Base-by-base conservation (phyloP, 2,329 filamentous ascomycete genomes). In the Neonectria hederae region DNA sequence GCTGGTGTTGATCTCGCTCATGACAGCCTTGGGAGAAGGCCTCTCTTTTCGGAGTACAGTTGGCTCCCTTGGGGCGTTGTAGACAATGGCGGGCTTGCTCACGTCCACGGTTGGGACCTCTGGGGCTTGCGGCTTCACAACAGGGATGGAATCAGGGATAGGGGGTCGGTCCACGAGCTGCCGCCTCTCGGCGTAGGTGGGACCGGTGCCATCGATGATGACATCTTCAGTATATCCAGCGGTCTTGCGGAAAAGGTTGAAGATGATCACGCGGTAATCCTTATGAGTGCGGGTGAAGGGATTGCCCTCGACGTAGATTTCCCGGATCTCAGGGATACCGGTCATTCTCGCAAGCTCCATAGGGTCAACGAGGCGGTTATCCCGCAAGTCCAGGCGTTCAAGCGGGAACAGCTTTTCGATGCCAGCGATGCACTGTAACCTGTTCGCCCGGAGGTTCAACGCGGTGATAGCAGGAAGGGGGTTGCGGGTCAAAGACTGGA, bases 381-480 rank as follows among this genome's bases (percentile, higher is more conserved):
- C 96, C 69, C 96, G 87, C 30, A 99, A 83, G 78, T 99, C 95
- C 32, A 99, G 83, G 63, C 95, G 88, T 80, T 99, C 95, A 55
- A 99, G 80, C 0, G 95, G 96, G 61, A 92, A 90, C 10, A 98
- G 84, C 72, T 92, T 92, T 80, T 99, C 95, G 48, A 98, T 89
- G 2, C 96, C 96, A 30, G 93, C 93, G 63, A 99, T 87, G 2
- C 94, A 97, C 63, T 89, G 87, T 63, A 99, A 86, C 49, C 94
- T 89, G 77, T 99, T 99, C 54, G 89, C 92, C 62, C 95, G 90
- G 59, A 99, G 86, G 74, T 98, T 98, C 62, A 99, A 83, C 1
- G 94, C 94, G 1, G 92, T 97, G 67, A 99, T 97, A 21, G 96
- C 95, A 28, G 96, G 95, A 5, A 99, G 85, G 13, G 96, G 93